Evolutionary conservation across 2,329 filamentous ascomycete genomes (phyloP).

Genomic region (Plectosphaerella cucumerina): DNA sequence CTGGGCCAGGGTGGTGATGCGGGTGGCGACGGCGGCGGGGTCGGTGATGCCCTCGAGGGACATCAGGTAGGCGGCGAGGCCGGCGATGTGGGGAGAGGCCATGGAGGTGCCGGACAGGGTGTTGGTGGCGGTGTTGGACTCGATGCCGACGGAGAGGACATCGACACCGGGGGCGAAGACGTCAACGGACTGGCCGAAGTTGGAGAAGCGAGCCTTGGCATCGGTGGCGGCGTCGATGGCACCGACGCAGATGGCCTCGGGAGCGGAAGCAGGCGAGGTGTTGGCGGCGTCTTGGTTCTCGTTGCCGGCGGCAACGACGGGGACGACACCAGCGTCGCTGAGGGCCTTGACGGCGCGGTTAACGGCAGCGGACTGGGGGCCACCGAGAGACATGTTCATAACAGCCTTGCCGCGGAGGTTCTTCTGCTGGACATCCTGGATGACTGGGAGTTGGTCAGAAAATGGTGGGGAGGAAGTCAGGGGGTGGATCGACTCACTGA

Average conservation of each 20-base stretch:
- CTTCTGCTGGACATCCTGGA: conserved; percentile 37
- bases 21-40: conserved; percentile 37
- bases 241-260: conserved; percentile 55
- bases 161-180: conserved; percentile 53
- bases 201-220: conserved; percentile 49
- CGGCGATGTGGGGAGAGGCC: conserved; percentile 65
- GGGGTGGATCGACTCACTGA: conserved; percentile 24
- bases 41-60: conserved; percentile 44
- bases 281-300: conserved; percentile 46
- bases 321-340: conserved; percentile 46
- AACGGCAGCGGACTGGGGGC: conserved; percentile 41
- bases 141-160: conserved; percentile 49
- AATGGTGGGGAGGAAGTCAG: neutral
- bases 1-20: conserved; percentile 50
- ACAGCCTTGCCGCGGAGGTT: conserved; percentile 48
- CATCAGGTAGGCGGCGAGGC: conserved; percentile 66
- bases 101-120: conserved; percentile 55
- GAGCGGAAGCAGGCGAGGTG: conserved; percentile 50
- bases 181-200: conserved; percentile 51
- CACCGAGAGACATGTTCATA: conserved; percentile 62
- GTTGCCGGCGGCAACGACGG: conserved; percentile 59
- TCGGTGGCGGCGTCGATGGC: conserved; percentile 51
- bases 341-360: conserved; percentile 52
- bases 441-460: conserved; percentile 22
- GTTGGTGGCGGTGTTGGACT: conserved; percentile 37